Percentiles rank a stretch among this genome's conserved stretches.
Conservation (phyloP, 148 eudicot genomes). For the Cornus florida region DNA sequence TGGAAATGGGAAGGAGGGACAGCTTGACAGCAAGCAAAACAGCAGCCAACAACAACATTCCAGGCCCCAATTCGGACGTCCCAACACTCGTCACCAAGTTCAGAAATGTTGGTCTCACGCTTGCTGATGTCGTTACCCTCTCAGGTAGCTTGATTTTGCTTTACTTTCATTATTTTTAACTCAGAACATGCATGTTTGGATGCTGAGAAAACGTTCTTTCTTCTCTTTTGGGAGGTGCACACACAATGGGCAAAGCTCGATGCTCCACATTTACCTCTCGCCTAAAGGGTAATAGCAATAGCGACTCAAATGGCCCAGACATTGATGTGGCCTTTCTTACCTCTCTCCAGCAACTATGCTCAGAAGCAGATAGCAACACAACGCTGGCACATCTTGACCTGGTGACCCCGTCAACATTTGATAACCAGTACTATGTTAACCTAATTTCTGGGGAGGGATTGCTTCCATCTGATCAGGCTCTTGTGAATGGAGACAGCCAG, state of each 20-base stretch:
- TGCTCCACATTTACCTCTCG: conserved; percentile 70
- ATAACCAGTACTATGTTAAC: conserved; percentile 78
- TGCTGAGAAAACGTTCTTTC: background rate
- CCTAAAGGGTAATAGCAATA: conserved; percentile 34
- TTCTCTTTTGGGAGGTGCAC: conserved; percentile 50
- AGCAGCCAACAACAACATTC: conserved; percentile 71
- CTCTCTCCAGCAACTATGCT: conserved; percentile 62
- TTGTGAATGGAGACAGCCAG: conserved; percentile 33
- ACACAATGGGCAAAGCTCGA: conserved; percentile 86
- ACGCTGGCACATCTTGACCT: conserved; percentile 66
- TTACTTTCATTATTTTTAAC: background rate
- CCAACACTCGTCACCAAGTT: conserved; percentile 51
- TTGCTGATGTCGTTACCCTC: conserved; percentile 71
- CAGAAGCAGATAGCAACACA: conserved; percentile 23
- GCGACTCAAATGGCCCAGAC: conserved; percentile 5
- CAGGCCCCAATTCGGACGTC: conserved; percentile 66
- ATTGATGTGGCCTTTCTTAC: conserved; percentile 46
- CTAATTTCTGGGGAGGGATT: conserved; percentile 72
- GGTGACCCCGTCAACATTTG: conserved; percentile 63
- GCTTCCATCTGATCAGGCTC: conserved; percentile 67
- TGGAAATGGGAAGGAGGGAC: conserved; percentile 63
- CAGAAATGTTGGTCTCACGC: conserved; percentile 57
- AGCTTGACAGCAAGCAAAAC: conserved; percentile 62
- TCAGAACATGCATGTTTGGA: background rate
- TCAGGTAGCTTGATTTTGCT: conserved; percentile 44